Conservation (phyloP, 179 eudicot species). For the Camellia oleifera region DNA sequence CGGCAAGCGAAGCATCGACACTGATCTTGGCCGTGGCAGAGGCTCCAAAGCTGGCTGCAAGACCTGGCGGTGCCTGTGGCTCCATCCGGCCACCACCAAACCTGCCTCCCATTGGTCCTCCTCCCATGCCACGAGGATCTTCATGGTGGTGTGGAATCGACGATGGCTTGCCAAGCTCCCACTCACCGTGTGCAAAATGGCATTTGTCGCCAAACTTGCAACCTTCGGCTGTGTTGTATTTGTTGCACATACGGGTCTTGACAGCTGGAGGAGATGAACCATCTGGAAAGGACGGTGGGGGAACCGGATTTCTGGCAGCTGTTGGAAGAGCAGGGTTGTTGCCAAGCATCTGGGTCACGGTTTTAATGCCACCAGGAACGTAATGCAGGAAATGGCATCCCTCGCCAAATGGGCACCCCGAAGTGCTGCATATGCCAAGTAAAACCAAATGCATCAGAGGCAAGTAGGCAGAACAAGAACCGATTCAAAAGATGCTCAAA, state of each 20-base stretch:
- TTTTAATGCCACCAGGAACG: conserved; percentile 73
- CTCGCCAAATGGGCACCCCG: conserved; percentile 90
- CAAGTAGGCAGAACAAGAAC: neutral
- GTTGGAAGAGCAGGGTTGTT: conserved; percentile 41
- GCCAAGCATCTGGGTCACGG: conserved; percentile 65
- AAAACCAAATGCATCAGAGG: neutral
- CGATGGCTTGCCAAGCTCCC: conserved; percentile 77
- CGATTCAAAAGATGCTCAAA: neutral
- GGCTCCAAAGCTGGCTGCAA: conserved; percentile 61
- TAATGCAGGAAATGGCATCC: conserved; percentile 81
- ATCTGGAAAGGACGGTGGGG: conserved; percentile 48
- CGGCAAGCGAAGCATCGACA: conserved; percentile 75
- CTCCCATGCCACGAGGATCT: conserved; percentile 47
- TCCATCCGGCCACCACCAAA: conserved; percentile 56
- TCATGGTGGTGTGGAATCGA: conserved; percentile 40
- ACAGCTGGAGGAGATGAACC: conserved; percentile 47
- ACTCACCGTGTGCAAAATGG: conserved; percentile 81
- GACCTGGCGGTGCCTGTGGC: conserved; percentile 36
- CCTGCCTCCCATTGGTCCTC: conserved; percentile 45
- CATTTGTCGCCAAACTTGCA: conserved; percentile 86
- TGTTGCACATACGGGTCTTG: conserved; percentile 67
- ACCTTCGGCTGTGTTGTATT: conserved; percentile 73
- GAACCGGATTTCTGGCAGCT: conserved; percentile 37
- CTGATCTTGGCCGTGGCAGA: conserved; percentile 78
- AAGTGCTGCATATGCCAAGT: conserved; percentile 50